Base-by-base conservation (phyloP, 2,329 filamentous ascomycete species). In the Incumbomyces lentus region DNA sequence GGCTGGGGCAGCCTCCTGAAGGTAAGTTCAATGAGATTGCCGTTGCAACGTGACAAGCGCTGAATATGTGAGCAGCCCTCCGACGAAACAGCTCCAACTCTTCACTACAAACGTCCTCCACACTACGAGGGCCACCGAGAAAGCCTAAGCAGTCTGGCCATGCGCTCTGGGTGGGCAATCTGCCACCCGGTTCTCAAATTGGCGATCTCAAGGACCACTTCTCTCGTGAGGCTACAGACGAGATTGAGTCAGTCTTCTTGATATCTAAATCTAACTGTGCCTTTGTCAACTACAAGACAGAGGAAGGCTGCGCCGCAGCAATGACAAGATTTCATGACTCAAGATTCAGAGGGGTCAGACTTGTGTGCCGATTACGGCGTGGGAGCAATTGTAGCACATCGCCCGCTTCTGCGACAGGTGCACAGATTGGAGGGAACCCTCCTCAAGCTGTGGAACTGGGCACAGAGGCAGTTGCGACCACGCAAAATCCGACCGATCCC, bases 261-360 rank as follows among this genome's bases (percentile, higher is more conserved):
- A 96, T 96, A 34, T 90, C 89, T 0, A 95, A 95, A 64, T 95
- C 89, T 62, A 95, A 95, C 61, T 96, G 90, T 60, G 90, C 89
- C 0, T 96, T 96, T 68, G 87, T 94, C 54, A 96, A 96, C 60
- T 96, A 93, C 63, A 85, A 82, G 52, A 84, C 86, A 42, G 88
- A 95, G 58, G 68, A 72, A 2, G 79, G 80, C 4, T 95, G 88
- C 60, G 68, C 76, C 6, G 73, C 77, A 7, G 90, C 90, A 0
- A 86, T 95, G 69, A 75, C 80, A 38, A 81, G 86, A 55, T 83
- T 96, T 37, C 87, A 96, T 62, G 89, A 96, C 59, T 94, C 88
- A 1, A 82, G 83, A 47, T 95, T 95, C 57, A 80, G 90, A 57
- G 82, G 86, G 0, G 84, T 92, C 14, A 78, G 86, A 19, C 73